phyloP scores from a whole-genome alignment of 345 rosid species.

The Euphorbia peplus region DNA sequence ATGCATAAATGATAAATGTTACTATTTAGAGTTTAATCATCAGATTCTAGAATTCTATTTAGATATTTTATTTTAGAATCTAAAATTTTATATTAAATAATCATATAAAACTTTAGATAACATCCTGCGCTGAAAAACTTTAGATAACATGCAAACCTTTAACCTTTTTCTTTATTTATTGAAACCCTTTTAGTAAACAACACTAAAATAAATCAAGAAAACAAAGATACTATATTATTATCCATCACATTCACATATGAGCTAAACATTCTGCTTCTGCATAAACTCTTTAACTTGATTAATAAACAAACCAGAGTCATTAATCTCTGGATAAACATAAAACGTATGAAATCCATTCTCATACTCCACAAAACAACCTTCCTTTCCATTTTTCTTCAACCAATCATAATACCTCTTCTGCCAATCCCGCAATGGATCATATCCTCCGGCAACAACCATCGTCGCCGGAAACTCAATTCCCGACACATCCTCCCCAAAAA shows the following conservation, averaged over 20 bases:
- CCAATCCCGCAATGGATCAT: constrained; percentile 17
- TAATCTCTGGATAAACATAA: background rate
- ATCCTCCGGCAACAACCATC: constrained; percentile 11
- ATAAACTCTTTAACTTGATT: background rate
- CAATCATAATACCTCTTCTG: constrained; percentile 19
- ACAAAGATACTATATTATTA: too few species aligned
- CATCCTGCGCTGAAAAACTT: too few species aligned
- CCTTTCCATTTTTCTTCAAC: constrained; percentile 13
- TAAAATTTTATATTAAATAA: too few species aligned
- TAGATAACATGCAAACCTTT: too few species aligned
- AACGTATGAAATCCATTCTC: background rate
- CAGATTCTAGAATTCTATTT: too few species aligned
- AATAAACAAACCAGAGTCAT: background rate
- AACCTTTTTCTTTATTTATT: too few species aligned
- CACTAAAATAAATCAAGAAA: too few species aligned
- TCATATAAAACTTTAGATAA: too few species aligned
- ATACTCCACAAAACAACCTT: constrained; percentile 8
- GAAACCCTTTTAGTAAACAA: too few species aligned
- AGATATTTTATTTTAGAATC: too few species aligned
- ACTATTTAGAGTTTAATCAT: too few species aligned
- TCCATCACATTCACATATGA: background rate
- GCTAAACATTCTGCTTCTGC: background rate
- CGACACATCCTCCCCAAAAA: constrained; percentile 8
- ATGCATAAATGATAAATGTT: too few species aligned
- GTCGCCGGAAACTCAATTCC: constrained; percentile 7